phyloP scores from a whole-genome alignment of 108 stramenopile species.

The Conticribra weissflogii region DNA sequence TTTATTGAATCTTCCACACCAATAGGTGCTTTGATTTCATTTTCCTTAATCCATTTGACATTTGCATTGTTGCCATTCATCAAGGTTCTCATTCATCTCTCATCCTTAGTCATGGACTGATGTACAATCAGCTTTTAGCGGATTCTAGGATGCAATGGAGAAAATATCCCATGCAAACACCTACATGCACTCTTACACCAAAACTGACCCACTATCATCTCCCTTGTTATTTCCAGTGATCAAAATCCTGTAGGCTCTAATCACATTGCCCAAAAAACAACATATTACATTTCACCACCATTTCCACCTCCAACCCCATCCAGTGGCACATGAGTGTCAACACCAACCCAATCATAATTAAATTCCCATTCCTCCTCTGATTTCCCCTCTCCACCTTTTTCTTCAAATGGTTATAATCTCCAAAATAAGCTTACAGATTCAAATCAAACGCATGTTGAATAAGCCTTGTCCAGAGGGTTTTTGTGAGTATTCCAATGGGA shows the following conservation, averaged over 20 bases:
- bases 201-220: constrained; percentile 9
- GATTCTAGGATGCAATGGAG: constrained; percentile 6
- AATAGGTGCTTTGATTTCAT: constrained; percentile 1
- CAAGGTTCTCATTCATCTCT: neutral
- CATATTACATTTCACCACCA: no score
- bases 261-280: constrained; percentile 30
- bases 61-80: neutral
- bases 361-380: constrained; percentile 37
- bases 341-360: constrained; percentile 54
- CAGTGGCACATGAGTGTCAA: constrained; percentile 55
- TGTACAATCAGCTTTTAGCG: constrained; percentile 30
- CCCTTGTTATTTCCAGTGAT: constrained; percentile 17
- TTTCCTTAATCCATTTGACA: neutral
- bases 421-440: constrained; percentile 59
- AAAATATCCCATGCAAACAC: constrained; percentile 40
- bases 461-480: constrained; percentile 37
- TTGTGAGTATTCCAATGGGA: constrained; percentile 21
- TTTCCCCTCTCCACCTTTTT: neutral
- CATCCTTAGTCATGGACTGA: constrained; percentile 31
- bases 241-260: constrained; percentile 44
- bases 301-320: constrained; percentile 2
- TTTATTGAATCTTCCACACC: neutral
- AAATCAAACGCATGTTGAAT: constrained; percentile 42
- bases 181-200: constrained; percentile 34
- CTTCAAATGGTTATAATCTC: constrained; percentile 16